These are phyloP conservation scores for Podospora sp. DNA, from an alignment of 495 filamentous ascomycete genomes.

Conservation along the genomic window DNA sequence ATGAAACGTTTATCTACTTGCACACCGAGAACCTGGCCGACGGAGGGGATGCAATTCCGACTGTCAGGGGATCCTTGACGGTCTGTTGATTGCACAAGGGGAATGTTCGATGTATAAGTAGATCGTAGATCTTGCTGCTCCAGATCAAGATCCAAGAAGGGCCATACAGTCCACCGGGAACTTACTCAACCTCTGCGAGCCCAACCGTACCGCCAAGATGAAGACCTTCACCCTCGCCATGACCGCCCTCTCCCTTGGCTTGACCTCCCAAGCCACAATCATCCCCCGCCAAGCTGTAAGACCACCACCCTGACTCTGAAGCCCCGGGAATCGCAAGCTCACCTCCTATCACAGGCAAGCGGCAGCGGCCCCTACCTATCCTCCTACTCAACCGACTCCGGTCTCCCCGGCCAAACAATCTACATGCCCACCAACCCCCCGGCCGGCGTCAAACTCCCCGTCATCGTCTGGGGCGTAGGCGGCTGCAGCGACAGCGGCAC, in stretches of 20 bases:
- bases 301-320: no score
- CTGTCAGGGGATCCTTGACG: no score
- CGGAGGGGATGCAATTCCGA: no score
- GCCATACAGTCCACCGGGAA: no score
- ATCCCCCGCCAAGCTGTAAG: neutral
- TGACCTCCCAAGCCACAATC: neutral
- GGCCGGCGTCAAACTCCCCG: constrained; percentile 5
- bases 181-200: neutral
- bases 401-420: constrained; percentile 8
- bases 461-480: constrained; percentile 13
- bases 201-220: neutral
- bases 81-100: no score
- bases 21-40: no score
- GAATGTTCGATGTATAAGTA: no score
- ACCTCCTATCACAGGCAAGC: neutral
- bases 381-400: constrained; percentile 9
- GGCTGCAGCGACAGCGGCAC: constrained; percentile 16
- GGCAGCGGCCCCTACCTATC: constrained; percentile 7
- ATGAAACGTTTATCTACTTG: neutral
- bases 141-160: no score
- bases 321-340: no score
- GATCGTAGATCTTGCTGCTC: no score
- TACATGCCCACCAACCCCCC: neutral
- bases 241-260: neutral
- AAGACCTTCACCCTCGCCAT: neutral